A percentile compares a stretch with the other conserved stretches of the same genome.
Conservation (phyloP, 768 basidiomycete genomes). For the Russula abietina region DNA sequence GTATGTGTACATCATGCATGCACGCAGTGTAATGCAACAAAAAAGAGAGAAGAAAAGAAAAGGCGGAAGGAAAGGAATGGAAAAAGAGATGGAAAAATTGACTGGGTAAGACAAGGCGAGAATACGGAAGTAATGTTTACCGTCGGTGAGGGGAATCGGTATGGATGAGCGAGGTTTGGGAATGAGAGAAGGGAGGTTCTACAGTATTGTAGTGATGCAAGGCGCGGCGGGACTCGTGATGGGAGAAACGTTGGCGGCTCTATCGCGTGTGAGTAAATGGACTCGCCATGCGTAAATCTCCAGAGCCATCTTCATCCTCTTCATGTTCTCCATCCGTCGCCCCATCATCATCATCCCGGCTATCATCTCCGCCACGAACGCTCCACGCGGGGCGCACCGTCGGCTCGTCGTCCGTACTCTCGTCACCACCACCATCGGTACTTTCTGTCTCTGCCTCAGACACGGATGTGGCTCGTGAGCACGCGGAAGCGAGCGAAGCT, state of each 20-base stretch:
- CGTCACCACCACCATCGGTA: slow-evolving; percentile 28
- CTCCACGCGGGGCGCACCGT: slow-evolving; percentile 51
- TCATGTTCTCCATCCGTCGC: slow-evolving; percentile 17
- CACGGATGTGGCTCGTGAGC: slow-evolving; percentile 29
- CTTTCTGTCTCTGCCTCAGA: slow-evolving; percentile 39
- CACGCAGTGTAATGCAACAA: slow-evolving; percentile 19
- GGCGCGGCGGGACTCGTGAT: background rate
- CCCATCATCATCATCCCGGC: slow-evolving; percentile 13
- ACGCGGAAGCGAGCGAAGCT: slow-evolving; percentile 27
- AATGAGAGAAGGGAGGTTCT: background rate
- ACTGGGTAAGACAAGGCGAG: slow-evolving; percentile 1
- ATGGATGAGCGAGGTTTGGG: background rate
- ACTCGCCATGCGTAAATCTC: slow-evolving; percentile 21
- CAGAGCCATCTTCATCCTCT: slow-evolving; percentile 15
- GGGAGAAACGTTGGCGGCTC: background rate
- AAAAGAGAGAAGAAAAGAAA: background rate
- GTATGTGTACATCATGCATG: slow-evolving; percentile 23
- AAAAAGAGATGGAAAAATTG: background rate
- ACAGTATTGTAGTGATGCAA: slow-evolving; percentile 1
- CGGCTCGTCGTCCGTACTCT: slow-evolving; percentile 74
- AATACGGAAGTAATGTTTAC: background rate
- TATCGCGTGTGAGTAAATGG: slow-evolving; percentile 15
- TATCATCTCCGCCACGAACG: slow-evolving; percentile 15
- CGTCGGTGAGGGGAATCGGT: background rate
- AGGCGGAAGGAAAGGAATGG: background rate